Evolutionary conservation across 2,329 filamentous ascomycete species (phyloP).

Genomic region (Pseudocercospora fijiensis): DNA sequence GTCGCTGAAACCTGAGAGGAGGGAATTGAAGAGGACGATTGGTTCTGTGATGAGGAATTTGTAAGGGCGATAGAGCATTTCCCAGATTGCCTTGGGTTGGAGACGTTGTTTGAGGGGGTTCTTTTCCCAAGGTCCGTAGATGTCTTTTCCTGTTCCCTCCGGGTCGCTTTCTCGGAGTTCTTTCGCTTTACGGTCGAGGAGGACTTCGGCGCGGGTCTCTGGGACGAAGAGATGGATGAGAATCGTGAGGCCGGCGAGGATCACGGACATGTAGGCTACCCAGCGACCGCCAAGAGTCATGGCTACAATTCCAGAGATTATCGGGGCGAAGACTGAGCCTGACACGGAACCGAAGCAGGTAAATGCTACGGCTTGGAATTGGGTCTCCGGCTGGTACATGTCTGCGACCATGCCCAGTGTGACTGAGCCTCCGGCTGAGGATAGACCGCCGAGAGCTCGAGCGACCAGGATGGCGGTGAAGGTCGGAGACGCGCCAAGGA

Average conservation of each 20-base stretch:
- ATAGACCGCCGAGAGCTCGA: slow-evolving; percentile 54
- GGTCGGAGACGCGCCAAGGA: slow-evolving; percentile 48
- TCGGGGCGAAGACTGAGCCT: slow-evolving; percentile 37
- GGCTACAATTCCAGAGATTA: slow-evolving; percentile 37
- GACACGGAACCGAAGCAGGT: slow-evolving; percentile 43
- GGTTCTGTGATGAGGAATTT: slow-evolving; percentile 73
- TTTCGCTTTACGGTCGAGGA: slow-evolving; percentile 76
- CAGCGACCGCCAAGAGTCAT: slow-evolving; percentile 64
- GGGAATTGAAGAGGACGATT: slow-evolving; percentile 68
- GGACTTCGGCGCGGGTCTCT: slow-evolving; percentile 72
- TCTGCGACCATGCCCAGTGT: slow-evolving; percentile 66
- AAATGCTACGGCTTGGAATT: slow-evolving; percentile 60
- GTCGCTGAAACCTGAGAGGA: slow-evolving; percentile 71
- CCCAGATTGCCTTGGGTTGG: slow-evolving; percentile 42
- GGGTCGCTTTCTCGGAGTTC: slow-evolving; percentile 55
- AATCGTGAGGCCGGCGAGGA: slow-evolving; percentile 71
- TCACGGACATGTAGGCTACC: slow-evolving; percentile 83
- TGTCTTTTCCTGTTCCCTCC: slow-evolving; percentile 47
- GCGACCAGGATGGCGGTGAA: slow-evolving; percentile 46
- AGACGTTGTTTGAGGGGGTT: slow-evolving; percentile 46
- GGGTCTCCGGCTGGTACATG: slow-evolving; percentile 58
- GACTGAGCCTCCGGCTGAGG: slow-evolving; percentile 59
- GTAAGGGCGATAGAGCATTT: slow-evolving; percentile 64
- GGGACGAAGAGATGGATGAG: slow-evolving; percentile 61
- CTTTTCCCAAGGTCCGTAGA: slow-evolving; percentile 71